Evolutionary conservation across 192 early-diverging fungal species (phyloP), one percentile per base, ranked within the genome.

Genomic region (Tieghemiomyces parasiticus): DNA sequence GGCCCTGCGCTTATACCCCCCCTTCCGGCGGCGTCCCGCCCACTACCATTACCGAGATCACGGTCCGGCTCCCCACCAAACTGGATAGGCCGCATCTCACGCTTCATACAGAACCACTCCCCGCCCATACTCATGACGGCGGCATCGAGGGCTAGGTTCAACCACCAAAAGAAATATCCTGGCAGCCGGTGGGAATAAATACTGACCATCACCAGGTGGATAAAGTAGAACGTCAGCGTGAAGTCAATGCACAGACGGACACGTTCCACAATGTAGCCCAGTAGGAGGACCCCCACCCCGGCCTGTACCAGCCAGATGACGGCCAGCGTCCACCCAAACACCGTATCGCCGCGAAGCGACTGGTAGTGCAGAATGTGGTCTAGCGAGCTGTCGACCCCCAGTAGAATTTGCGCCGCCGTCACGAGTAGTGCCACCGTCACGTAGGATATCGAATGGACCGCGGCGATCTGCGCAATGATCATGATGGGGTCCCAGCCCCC

Each of bases 211-310:
- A 65, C 44, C 29, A 76, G 45, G 33, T 76, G 74, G n/a, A 76
- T 59, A 24, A 65, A 38, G 24, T 61, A 60, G 35, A 73, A 72
- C 3, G 74, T 76, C 24, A 67, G 46, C 24, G 71, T 59, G 53
- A 76, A 76, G 48, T 76, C 74, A 0, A 76, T 49, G 60, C 74
- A 76, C 33, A 73, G 59, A 0, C 71, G 71, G 12, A 71, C 70
- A 44, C 74, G 46, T 58, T 76, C 71, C 8, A 76, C 74, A 61
- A 76, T 66, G 46, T 70, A 73, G 12, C 72, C 67, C 34, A 76
- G 63, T 3, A 71, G 68, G 26, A 71, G 24, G 3, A 70, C 68
- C 30, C 72, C 72, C 1, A 61, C 47, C 10, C 49, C 35, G 10
- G 62, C 68, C 59, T 67, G 67, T 33, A 45, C 20, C 20, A 69